Evolutionary conservation across 2,329 filamentous ascomycete species (phyloP), one percentile per base, ranked within the genome.

Genomic region (Trichophyton simii): DNA sequence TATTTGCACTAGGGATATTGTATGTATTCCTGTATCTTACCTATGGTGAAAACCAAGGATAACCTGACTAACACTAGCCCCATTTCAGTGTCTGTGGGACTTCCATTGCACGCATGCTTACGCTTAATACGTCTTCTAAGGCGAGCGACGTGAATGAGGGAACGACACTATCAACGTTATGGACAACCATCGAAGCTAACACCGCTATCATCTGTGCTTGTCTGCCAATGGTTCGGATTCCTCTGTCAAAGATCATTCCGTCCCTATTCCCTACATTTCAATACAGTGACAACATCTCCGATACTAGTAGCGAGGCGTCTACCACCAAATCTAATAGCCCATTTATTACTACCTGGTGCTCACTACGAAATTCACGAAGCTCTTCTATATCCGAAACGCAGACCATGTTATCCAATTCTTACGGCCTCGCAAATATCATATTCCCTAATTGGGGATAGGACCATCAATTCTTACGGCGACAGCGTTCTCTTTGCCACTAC

Each of bases 1-100:
- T 70, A 57, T 73, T 73, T 70, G 73, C 71, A 25, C 65, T 73
- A 62, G 76, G 66, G 36, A 66, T 54, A 67, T 77, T 71, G 73
- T 75, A 64, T 66, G 72, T 68, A 11, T 13, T 28, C 28, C 9
- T 52, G 13, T 3, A 13, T 52, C 46, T 13, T 55, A 34, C 20
- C 20, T 22, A 4, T 57, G 28, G 38, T 13, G 8, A 25, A 18
- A 28, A 34, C 18, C 55, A 38, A 55, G 22, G 38, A 7, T 34
- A 41, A 34, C 3, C 41, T 61, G 57, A 58, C 62, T 57, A 61
- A 52, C 34, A 15, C 18, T 44, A 6, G 4, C 11, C 18, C 38
- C 34, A 34, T 48, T 34, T 44, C 44, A 72, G 70, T 59, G 68
- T 69, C 31, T 67, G 67, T 41, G 60, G 67, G 13, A 68, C 68